Evolutionary conservation across 2,329 filamentous ascomycete genomes (phyloP), one percentile per base, ranked within the genome.

Genomic region (Coniochaeta hoffmannii): DNA sequence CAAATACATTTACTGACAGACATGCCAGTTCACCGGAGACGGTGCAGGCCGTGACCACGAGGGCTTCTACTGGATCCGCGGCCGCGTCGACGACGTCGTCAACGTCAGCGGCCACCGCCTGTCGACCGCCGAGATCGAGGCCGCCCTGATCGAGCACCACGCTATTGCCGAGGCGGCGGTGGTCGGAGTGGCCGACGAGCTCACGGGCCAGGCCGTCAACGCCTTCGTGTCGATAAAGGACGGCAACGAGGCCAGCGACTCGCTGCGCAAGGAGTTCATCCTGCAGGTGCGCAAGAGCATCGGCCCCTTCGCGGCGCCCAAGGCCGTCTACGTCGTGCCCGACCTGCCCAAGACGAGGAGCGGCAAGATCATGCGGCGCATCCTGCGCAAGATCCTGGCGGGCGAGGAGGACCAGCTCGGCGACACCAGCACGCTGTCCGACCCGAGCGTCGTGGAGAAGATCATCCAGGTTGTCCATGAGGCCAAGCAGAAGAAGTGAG

Each of bases 11-110:
- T 2, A 35, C 55, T 60, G 44, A 58, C 56, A 3, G 10, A 11
- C 19, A 11, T n/a, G n/a, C 12, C 19, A 90, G 86, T 95, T 94
- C 76, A 94, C 90, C 15, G 90, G 90, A 57, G 94, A 99, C 69
- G 94, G 94, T 68, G 94, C 94, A 55, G 94, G 89, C 58, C 89
- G 94, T 68, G 94, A 99, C 71, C 89, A 96, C 73, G 94, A 99
- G 66, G 94, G 94, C 56, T 99, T 97, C 80, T 99, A 97, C 84
- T 99, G 94, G 94, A 99, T 99, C 71, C 90, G 94, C 60, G 94
- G 94, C 62, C 91, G 94, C 72, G 94, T 99, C 54, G 94, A 99
- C 69, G 94, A 99, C 66, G 94, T 99, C 44, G 93, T 99, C 71
- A 99, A 99, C 73, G 94, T 99, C 59, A 94, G 89, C 64, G 94